Evolutionary conservation across 331 rosid genomes (phyloP), one percentile per base, ranked within the genome.

Genomic region (Arachis monticola): DNA sequence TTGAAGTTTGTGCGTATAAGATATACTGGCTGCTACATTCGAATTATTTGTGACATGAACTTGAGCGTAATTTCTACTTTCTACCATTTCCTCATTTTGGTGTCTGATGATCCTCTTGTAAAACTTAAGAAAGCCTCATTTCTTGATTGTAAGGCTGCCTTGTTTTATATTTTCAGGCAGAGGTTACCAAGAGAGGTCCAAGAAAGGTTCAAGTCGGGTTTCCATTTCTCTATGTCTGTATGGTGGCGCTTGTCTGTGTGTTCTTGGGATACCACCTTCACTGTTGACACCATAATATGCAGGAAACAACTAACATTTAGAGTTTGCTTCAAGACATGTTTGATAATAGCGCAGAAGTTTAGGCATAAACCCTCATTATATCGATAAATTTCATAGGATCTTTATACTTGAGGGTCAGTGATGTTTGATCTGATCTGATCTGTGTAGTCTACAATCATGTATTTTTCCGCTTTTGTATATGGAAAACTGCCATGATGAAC

Each of bases 171-270:
- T 66, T 82, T 85, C 90, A 94, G 97, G 81, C 81, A 30, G 87
- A 82, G 65, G 76, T 92, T 85, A 79, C 85, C 66, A 75, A 62
- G 62, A 77, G 65, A 76, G 82, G 86, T 22, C 80, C 85, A 69
- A 82, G 78, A 75, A 81, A 52, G 40, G 87, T 90, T 47, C 94
- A 88, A 62, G 87, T 82, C 0, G 97, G 96, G 48, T 92, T 92
- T 76, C 97, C 99, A 42, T 84, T 84, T 76, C 76, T 94, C 47
- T 92, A 83, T 81, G 92, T 90, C 75, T 92, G 87, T 56, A 88
- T 89, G 86, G 97, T 94, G 89, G 96, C 91, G 5, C 83, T 94
- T 41, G 52, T 85, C 7, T 79, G 89, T 83, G 74, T 88, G 31
- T 77, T 84, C 71, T 71, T 90, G 79, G 98, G 99, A 73, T 88